A percentile compares a stretch with the other conserved stretches of the same genome.
phyloP scores from a whole-genome alignment of 176 grass and related monocot species.

The Rhynchospora pubera region DNA sequence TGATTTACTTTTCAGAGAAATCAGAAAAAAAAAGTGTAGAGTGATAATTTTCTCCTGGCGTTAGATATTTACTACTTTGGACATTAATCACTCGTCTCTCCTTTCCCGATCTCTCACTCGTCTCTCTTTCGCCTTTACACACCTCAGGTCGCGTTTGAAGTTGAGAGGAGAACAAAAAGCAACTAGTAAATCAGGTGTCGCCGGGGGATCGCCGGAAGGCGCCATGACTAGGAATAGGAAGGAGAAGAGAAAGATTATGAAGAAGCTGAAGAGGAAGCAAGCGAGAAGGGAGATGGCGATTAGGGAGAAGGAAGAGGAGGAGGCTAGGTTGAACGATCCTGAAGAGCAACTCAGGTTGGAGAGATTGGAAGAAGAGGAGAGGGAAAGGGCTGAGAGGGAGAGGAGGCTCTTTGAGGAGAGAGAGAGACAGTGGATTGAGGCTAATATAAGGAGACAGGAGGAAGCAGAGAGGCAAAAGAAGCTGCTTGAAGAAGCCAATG shows the following conservation, averaged over 20 bases:
- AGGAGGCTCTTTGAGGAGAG: slow-evolving; percentile 58
- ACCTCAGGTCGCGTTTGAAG: too few relatives aligned
- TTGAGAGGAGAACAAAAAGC: too few relatives aligned
- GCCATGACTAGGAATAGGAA: slow-evolving; percentile 33
- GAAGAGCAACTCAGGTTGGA: slow-evolving; percentile 55
- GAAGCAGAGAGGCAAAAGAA: slow-evolving; percentile 31
- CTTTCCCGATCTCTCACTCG: too few relatives aligned
- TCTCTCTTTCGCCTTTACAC: too few relatives aligned
- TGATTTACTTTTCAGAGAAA: too few relatives aligned
- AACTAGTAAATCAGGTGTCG: background rate
- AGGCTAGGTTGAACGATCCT: slow-evolving; percentile 36
- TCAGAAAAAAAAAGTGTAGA: too few relatives aligned
- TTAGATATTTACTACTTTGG: background rate
- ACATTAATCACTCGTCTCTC: too few relatives aligned
- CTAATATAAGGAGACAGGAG: slow-evolving; percentile 20
- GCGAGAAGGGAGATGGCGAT: slow-evolving; percentile 44
- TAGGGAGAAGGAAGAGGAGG: slow-evolving; percentile 38
- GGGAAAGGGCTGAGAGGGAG: slow-evolving; percentile 41
- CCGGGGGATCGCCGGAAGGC: slow-evolving; percentile 17
- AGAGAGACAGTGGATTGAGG: slow-evolving; percentile 70
- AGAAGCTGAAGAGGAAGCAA: slow-evolving; percentile 71
- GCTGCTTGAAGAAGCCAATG: slow-evolving; percentile 23
- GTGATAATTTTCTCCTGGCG: too few relatives aligned
- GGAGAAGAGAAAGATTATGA: slow-evolving; percentile 51
- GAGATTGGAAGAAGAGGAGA: slow-evolving; percentile 46